Conservation (phyloP, 2,329 filamentous ascomycete genomes). For the Botrytis porri region DNA sequence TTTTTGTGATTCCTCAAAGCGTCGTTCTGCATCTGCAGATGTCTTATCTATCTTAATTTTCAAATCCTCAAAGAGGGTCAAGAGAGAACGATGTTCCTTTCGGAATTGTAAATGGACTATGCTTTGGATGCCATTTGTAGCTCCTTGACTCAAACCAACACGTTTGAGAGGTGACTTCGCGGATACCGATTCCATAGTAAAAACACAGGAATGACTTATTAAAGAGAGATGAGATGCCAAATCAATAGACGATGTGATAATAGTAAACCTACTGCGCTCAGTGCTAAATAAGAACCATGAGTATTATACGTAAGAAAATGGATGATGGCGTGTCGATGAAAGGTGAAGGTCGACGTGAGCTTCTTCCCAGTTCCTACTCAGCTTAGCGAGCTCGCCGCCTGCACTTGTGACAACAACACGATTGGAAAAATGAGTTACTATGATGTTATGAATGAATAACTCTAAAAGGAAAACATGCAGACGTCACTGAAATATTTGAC, state of each 20-base stretch:
- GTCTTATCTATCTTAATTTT: not conserved
- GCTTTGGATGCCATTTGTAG: not conserved
- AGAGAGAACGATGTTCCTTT: conserved; percentile 5
- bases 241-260: not conserved
- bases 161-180: not conserved
- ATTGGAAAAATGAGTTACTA: not conserved
- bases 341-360: not conserved
- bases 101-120: conserved; percentile 7
- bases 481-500: not conserved
- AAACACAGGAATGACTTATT: not conserved
- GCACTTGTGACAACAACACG: not conserved
- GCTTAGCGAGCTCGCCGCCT: not conserved
- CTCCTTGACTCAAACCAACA: conserved; percentile 1
- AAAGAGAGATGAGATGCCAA: not conserved
- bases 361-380: not conserved
- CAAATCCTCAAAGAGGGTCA: not conserved
- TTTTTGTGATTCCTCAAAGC: not conserved
- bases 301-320: not conserved
- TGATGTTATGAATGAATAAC: not conserved
- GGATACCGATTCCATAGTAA: not conserved
- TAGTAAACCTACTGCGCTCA: not conserved
- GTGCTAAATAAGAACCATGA: not conserved
- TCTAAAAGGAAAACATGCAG: not conserved
- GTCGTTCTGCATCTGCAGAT: conserved; percentile 2
- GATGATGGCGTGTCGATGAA: not conserved